Conservation (phyloP, 257 asterid genomes). For the Solanum neorickii region DNA sequence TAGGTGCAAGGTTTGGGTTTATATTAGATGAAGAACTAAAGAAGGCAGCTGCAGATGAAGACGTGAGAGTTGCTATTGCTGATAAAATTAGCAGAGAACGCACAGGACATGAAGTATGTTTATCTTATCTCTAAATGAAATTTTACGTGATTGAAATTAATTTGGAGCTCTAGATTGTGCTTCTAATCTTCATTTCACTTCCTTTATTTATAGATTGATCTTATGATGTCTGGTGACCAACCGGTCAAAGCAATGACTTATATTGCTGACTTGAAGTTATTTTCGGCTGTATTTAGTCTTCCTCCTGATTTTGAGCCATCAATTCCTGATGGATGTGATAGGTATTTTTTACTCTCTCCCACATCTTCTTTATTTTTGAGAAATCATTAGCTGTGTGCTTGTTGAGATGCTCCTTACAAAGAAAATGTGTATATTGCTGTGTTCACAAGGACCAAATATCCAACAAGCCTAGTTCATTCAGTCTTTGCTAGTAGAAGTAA, state of each 20-base stretch:
- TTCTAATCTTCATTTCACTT: not conserved
- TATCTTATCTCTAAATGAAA: not conserved
- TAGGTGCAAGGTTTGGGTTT: conserved; percentile 87
- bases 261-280: conserved; percentile 67
- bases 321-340: conserved; percentile 48
- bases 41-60: conserved; percentile 70
- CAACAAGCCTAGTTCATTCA: not conserved
- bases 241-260: conserved; percentile 67
- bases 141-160: not conserved
- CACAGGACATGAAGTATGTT: conserved; percentile 72
- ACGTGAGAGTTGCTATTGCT: conserved; percentile 62
- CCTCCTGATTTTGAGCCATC: conserved; percentile 49
- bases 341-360: conserved; percentile 19
- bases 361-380: not conserved
- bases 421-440: not conserved
- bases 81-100: conserved; percentile 93
- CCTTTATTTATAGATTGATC: conserved; percentile 50
- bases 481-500: not conserved
- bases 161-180: not conserved
- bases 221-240: conserved; percentile 75
- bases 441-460: not conserved
- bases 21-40: conserved; percentile 67
- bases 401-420: not conserved
- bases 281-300: conserved; percentile 64
- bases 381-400: not conserved